phyloP scores from a whole-genome alignment of 805 yeast genomes.

The Candida andamanensis region DNA sequence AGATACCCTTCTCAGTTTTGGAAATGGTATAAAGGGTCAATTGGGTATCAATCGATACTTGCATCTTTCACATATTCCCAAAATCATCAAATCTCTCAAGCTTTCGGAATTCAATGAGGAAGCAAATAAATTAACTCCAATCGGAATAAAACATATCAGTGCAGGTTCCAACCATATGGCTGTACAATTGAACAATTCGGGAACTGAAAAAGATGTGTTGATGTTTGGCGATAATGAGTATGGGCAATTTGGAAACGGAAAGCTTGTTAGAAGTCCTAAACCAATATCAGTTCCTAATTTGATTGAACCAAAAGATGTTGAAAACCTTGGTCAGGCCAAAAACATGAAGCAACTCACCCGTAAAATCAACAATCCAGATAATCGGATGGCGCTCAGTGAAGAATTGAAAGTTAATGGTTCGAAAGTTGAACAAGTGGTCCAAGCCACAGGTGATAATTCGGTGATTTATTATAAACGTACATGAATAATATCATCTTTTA shows the following conservation, averaged over 20 bases:
- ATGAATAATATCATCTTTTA: conserved; percentile 3
- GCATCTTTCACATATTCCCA: conserved; percentile 70
- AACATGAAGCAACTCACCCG: conserved; percentile 21
- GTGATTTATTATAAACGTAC: conserved; percentile 54
- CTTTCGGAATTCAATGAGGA: conserved; percentile 54
- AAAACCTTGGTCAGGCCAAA: conserved; percentile 6
- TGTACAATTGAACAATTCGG: conserved; percentile 48
- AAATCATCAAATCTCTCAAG: conserved; percentile 46
- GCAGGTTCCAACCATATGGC: conserved; percentile 65
- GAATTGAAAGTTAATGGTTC: conserved; percentile 18
- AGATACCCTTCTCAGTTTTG: conserved; percentile 55
- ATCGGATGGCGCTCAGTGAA: conserved; percentile 41
- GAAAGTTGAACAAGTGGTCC: conserved; percentile 48
- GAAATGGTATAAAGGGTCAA: conserved; percentile 83
- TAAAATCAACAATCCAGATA: conserved; percentile 28
- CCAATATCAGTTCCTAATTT: conserved; percentile 54
- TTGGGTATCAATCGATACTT: conserved; percentile 72
- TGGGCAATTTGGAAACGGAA: conserved; percentile 86
- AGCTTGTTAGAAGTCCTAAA: conserved; percentile 50
- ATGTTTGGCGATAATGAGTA: conserved; percentile 81
- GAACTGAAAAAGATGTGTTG: conserved; percentile 49
- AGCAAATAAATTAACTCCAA: conserved; percentile 32
- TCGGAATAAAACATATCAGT: conserved; percentile 48
- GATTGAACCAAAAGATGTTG: conserved; percentile 47
- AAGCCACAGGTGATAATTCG: conserved; percentile 57